These are phyloP conservation scores for Malus hybrid DNA, from an alignment of 331 rosid species.

Conservation along the genomic window DNA sequence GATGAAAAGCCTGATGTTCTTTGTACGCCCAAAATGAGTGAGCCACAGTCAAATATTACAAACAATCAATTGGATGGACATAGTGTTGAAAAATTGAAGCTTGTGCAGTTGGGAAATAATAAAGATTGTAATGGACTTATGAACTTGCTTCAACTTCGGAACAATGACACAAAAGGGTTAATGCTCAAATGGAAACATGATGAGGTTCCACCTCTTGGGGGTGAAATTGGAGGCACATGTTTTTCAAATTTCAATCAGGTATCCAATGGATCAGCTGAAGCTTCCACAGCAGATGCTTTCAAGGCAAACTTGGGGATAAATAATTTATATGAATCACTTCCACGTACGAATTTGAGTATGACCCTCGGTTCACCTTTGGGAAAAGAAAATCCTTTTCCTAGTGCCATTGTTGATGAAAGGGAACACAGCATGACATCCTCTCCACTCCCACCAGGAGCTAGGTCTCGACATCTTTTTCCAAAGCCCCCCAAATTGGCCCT, in stretches of 20 bases:
- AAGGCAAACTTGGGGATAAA: slow-evolving; percentile 45
- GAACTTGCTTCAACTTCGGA: slow-evolving; percentile 62
- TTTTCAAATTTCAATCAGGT: slow-evolving; percentile 39
- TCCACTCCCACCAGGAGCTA: slow-evolving; percentile 51
- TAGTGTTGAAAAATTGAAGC: slow-evolving; percentile 28
- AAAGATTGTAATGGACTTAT: slow-evolving; percentile 46
- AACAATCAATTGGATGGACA: slow-evolving; percentile 37
- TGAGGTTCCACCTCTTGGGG: slow-evolving; percentile 41
- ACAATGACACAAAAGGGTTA: slow-evolving; percentile 38
- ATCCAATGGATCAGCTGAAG: slow-evolving; percentile 50
- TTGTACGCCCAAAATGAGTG: slow-evolving; percentile 37
- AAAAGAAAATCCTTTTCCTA: slow-evolving; percentile 40
- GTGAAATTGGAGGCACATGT: slow-evolving; percentile 44
- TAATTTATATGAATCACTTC: slow-evolving; percentile 57
- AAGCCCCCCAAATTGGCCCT: slow-evolving; percentile 76
- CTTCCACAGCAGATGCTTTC: slow-evolving; percentile 44
- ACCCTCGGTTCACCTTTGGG: slow-evolving; percentile 54
- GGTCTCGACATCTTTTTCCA: slow-evolving; percentile 80
- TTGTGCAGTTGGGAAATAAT: slow-evolving; percentile 33
- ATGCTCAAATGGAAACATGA: slow-evolving; percentile 51
- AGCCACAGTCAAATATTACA: slow-evolving; percentile 34
- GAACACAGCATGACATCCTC: slow-evolving; percentile 54
- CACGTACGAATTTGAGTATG: slow-evolving; percentile 74
- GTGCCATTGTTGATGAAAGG: slow-evolving; percentile 49
- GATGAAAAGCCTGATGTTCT: slow-evolving; percentile 49